A percentile compares a stretch with the other conserved stretches of the same genome.
Evolutionary conservation across 352 stramenopile species (phyloP).

Genomic region (Phytophthora quininea): DNA sequence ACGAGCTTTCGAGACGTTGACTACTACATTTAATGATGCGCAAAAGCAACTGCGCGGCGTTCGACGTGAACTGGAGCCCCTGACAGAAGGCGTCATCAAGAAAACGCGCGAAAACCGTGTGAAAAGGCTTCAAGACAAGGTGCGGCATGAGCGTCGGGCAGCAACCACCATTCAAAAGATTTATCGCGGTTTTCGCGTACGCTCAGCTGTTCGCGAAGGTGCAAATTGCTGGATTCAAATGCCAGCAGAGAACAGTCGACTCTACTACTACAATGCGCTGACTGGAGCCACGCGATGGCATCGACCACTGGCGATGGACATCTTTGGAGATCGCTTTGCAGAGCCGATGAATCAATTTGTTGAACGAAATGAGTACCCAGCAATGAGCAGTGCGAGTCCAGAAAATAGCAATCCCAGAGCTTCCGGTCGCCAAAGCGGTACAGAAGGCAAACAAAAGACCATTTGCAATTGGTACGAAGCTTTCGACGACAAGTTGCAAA

Average conservation of each 20-base stretch:
- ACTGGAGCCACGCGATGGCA: conserved; percentile 69
- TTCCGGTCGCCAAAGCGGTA: conserved; percentile 3
- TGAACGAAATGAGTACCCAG: neutral
- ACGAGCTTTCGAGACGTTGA: conserved; percentile 57
- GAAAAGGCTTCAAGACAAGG: conserved; percentile 69
- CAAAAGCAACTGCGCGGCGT: conserved; percentile 77
- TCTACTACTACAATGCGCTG: conserved; percentile 88
- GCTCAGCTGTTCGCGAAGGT: conserved; percentile 67
- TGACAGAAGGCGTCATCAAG: conserved; percentile 79
- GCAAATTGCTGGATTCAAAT: conserved; percentile 83
- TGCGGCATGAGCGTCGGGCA: conserved; percentile 65
- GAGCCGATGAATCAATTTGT: conserved; percentile 31
- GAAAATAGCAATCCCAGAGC: conserved; percentile 1
- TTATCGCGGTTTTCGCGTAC: conserved; percentile 81
- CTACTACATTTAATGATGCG: conserved; percentile 62
- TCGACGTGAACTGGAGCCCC: conserved; percentile 81
- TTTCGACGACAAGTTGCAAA: conserved; percentile 70
- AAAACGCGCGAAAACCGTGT: conserved; percentile 80
- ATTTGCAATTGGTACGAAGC: conserved; percentile 72
- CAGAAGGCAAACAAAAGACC: neutral
- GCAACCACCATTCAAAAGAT: conserved; percentile 80
- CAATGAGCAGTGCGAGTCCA: neutral
- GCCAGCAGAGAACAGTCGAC: conserved; percentile 28
- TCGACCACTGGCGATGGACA: conserved; percentile 73
- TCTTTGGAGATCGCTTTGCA: conserved; percentile 70